These are phyloP conservation scores for Flaveria ramosissima DNA, from an alignment of 129 eudicot species.

Conservation along the genomic window DNA sequence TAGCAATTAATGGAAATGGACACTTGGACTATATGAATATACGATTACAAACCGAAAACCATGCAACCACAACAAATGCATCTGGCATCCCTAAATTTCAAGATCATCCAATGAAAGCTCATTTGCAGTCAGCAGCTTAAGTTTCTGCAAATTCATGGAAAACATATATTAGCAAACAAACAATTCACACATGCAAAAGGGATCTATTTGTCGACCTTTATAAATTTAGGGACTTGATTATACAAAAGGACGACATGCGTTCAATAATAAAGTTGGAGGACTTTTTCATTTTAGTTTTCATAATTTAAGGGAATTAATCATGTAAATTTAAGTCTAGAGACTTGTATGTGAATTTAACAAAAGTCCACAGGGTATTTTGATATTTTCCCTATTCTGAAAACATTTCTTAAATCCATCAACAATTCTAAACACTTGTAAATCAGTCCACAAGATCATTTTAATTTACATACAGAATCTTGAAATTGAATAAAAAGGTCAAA, in stretches of 20 bases:
- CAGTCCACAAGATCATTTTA: not conserved
- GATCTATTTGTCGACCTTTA: not conserved
- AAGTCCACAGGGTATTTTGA: not conserved
- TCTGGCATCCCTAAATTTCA: conserved; percentile 42
- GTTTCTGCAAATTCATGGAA: conserved; percentile 55
- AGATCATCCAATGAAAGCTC: conserved; percentile 74
- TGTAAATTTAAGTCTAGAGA: not conserved
- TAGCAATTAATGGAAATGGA: conserved; percentile 24
- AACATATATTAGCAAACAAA: conserved; percentile 19
- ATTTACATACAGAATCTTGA: not conserved
- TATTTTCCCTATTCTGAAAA: not conserved
- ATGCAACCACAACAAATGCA: conserved; percentile 20
- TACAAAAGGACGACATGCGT: not conserved
- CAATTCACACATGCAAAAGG: not conserved
- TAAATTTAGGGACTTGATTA: not conserved
- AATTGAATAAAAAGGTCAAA: not conserved
- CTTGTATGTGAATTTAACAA: not conserved
- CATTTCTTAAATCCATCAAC: not conserved
- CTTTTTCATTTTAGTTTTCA: not conserved
- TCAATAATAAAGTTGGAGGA: not conserved
- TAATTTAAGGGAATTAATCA: not conserved
- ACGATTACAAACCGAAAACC: conserved; percentile 37
- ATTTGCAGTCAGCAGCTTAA: conserved; percentile 59
- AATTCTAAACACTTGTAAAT: not conserved
- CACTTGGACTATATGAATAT: not conserved